Evolutionary conservation across 257 asterid species (phyloP).

Genomic region (Linaria vulgaris): DNA sequence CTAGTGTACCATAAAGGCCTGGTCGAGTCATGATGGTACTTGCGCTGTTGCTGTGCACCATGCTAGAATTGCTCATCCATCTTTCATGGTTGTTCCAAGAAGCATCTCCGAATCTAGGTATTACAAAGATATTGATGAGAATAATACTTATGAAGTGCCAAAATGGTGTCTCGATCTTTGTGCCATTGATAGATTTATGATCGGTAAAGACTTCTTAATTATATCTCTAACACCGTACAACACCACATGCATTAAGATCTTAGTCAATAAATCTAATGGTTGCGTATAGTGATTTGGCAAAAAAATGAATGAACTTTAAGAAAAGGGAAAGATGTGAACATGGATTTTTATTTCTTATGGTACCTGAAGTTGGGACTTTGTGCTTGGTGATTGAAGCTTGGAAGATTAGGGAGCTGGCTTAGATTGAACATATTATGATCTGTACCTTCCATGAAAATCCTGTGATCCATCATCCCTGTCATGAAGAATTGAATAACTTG

Average conservation of each 20-base stretch:
- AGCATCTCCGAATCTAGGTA: constrained; percentile 50
- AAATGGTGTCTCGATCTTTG: no score
- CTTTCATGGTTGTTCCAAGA: constrained; percentile 43
- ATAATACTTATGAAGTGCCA: neutral
- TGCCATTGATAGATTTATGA: no score
- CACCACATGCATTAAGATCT: no score
- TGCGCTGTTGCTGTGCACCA: constrained; percentile 28
- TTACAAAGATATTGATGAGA: constrained; percentile 8
- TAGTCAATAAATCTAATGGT: no score
- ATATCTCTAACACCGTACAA: no score
- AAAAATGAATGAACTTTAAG: no score
- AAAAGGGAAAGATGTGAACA: neutral
- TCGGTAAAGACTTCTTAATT: no score
- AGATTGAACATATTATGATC: constrained; percentile 63
- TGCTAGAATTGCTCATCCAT: constrained; percentile 40
- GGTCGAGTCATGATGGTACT: constrained; percentile 31
- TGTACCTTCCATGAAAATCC: constrained; percentile 48
- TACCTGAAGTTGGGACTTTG: constrained; percentile 51
- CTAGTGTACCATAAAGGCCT: constrained; percentile 30
- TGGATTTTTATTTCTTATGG: neutral
- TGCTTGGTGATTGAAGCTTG: constrained; percentile 48
- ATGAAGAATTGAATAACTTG: constrained; percentile 10
- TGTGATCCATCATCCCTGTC: constrained; percentile 45
- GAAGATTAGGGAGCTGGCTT: constrained; percentile 62
- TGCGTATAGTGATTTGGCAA: no score